These are phyloP conservation scores for Auxenochlorella pyrenoidosa DNA, from an alignment of 139 green algal genomes.

Conservation along the genomic window DNA sequence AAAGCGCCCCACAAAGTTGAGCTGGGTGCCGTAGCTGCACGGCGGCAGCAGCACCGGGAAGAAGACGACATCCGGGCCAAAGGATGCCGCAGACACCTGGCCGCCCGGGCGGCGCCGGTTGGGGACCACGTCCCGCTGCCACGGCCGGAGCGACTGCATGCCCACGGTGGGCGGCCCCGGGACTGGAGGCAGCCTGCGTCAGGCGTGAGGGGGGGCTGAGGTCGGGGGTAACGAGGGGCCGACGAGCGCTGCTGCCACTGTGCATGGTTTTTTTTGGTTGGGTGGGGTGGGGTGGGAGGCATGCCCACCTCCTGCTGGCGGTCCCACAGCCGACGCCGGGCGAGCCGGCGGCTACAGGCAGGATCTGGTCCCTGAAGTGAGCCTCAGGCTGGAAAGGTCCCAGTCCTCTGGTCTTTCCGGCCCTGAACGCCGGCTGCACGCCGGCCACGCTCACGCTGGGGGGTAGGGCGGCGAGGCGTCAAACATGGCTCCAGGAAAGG, in stretches of 20 bases:
- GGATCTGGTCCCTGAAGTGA: too few relatives aligned
- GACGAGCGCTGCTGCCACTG: too few relatives aligned
- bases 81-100: background rate
- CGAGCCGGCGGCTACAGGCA: too few relatives aligned
- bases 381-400: too few relatives aligned
- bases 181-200: background rate
- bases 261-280: too few relatives aligned
- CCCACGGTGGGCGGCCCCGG: background rate
- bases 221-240: background rate
- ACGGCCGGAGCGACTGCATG: background rate
- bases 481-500: background rate
- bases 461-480: background rate
- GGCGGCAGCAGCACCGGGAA: background rate
- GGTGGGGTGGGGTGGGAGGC: too few relatives aligned
- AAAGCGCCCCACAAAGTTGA: conserved; percentile 11
- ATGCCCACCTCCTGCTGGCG: too few relatives aligned
- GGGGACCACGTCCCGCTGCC: conserved; percentile 3
- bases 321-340: too few relatives aligned
- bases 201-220: background rate
- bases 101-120: background rate
- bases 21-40: background rate
- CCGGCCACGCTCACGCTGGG: background rate
- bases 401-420: too few relatives aligned
- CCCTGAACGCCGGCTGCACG: too few relatives aligned
- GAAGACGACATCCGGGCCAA: background rate